Base-by-base conservation (phyloP, 1,284 basidiomycete genomes). In the Ustilago trichophora region DNA sequence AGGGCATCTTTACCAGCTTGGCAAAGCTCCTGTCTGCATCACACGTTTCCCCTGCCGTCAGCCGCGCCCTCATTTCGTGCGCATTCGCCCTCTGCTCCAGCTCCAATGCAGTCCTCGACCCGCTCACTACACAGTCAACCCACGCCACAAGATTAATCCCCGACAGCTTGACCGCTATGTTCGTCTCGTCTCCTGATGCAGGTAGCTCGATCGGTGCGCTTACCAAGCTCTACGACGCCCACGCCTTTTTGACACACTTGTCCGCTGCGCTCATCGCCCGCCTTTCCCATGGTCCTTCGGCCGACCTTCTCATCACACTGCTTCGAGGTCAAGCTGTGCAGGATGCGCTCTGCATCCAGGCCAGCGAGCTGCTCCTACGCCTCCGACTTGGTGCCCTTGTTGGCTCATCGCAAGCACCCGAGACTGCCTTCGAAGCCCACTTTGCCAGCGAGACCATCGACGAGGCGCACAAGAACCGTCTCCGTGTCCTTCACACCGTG, bases 51-150 rank as follows among this genome's bases (percentile, higher is more conserved):
- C n/a, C 73, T 6, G 47, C 50, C 25, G 31, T 71, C 48, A 57
- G 33, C 6, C 65, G 72, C 10, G 72, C 74, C 5, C 48, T 68
- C 8, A 41, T 75, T 13, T 71, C 74, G 11, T 64, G 56, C 31
- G 57, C 69, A 29, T 67, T 73, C 12, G 65, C 72, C 16, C 65
- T 76, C 26, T 74, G 72, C 40, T 44, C 72, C 11, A 67, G 72
- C 52, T 54, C 72, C 15, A 64, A 33, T 18, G 45, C 46, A 3
- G 48, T 43, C 6, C 24, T 38, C 6, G 59, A 66, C 29, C 57
- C 68, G 7, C 53, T 76, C 10, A 22, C 56, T 3, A 3, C 32
- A 4, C 54, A 46, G 19, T 51, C 72, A 4, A 55, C 37, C 4
- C 34, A 60, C 8, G 24, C 45, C 18, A 56, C 54, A 6, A 64